Base-by-base conservation (phyloP, 345 rosid species). In the Alliaria petiolata region DNA sequence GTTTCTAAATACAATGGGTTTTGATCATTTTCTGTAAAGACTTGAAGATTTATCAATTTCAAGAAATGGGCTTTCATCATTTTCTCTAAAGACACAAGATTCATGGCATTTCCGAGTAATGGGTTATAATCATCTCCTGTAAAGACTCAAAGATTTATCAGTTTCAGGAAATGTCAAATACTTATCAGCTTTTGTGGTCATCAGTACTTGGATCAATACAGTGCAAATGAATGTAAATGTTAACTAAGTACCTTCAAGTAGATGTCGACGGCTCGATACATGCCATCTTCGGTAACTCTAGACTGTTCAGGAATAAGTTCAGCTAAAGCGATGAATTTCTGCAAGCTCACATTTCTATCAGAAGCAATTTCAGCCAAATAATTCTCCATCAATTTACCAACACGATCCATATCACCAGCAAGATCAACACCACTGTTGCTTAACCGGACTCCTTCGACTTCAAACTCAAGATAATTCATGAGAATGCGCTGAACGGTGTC, bases 351-450 rank as follows among this genome's bases (percentile, higher is more conserved):
- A 65, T 89, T 91, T 14, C 87, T 71, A 59, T 93, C 96, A 3
- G 97, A 79, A 26, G 98, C 95, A 47, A 93, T 87, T 71, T 93
- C 98, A 22, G 97, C 89, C 5, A 91, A 76, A 77, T 87, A 91
- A 80, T 66, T 91, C 83, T 95, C 98, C 95, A 91, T 82, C 3
- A 95, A 76, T 86, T 84, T 88, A 65, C 89, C 99, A 42, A 90
- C 97, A 8, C 85, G 85, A 75, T 89, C 95, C 90, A 83, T 76
- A 62, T 89, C 95, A 50, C 71, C 76, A 36, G 76, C 72, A 8
- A 77, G 78, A 49, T 83, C 81, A 70, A 85, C 81, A 80, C 79
- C 79, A 49, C 53, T 89, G 65, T 57, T 80, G 26, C 80, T 83
- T 6, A 81, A 53, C 54, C 73, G 65, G 12, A 51, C 74, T 36